Evolutionary conservation across 306 rosid genomes (phyloP), one percentile per base, ranked within the genome.

Genomic region (Spatholobus suberectus): DNA sequence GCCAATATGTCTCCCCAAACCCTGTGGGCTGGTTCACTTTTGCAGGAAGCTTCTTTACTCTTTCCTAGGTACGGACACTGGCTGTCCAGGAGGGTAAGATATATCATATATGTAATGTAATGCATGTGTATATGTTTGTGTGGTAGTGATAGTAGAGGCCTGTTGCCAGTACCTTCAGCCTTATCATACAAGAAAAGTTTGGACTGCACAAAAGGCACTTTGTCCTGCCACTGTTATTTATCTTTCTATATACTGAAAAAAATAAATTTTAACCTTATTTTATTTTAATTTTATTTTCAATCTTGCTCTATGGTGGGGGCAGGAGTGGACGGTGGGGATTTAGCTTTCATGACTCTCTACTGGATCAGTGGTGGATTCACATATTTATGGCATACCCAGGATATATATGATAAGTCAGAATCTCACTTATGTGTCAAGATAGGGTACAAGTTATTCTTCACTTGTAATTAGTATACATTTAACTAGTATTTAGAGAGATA

Each of bases 31-130:
- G 91, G 82, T 83, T 83, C 84, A 79, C 82, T 74, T 80, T 77
- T 84, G 88, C 90, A 90, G 96, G 97, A 93, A 93, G 89, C 90
- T 93, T 93, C 97, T 89, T 87, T 88, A 89, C 96, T 82, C 89
- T 85, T 89, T 90, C 90, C 89, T 85, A 89, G 79, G 91, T 89
- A 84, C 90, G 85, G 81, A 81, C 78, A 81, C 68, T 72, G 83
- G 4, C 24, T 74, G 85, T 82, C 75, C 70, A 77, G 46, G 8
- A 77, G 74, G 40, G 67, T 81, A 40, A 51, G 2, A 51, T 51
- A 5, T 14, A 70, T 65, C n/a, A 75, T 37, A 6, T 3, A 27
- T 34, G 52, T 15, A 51, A 9, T 67, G 17, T n/a, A 67, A 32
- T 63, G 32, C 65, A 41, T 66, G 17, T 51, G 4, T 49, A 3